These are phyloP conservation scores for Podospora tetraspora DNA, from an alignment of 495 filamentous ascomycete genomes.

Conservation along the genomic window DNA sequence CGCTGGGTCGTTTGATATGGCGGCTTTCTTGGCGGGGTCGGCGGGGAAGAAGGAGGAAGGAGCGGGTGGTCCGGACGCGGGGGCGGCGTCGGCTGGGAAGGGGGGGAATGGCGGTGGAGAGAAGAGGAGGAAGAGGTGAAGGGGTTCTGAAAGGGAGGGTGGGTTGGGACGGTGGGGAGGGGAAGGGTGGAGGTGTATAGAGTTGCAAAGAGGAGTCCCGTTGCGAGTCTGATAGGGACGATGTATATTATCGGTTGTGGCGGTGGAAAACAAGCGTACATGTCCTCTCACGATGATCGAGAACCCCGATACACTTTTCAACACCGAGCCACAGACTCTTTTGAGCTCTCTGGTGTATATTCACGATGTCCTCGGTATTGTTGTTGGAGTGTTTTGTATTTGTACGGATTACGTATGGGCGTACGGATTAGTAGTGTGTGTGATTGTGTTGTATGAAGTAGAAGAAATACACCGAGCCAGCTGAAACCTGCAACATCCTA, in stretches of 20 bases:
- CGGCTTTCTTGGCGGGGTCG: slow-evolving; percentile 68
- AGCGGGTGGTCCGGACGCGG: not conserved
- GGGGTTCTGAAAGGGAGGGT: not conserved
- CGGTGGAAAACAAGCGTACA: not conserved
- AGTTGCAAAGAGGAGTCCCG: not conserved
- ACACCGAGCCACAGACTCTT: too few relatives aligned
- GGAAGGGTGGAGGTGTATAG: not conserved
- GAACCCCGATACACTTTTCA: too few relatives aligned
- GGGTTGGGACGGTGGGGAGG: not conserved
- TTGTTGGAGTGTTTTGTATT: not conserved
- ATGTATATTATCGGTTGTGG: not conserved
- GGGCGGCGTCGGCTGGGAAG: slow-evolving; percentile 14
- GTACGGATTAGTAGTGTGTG: not conserved
- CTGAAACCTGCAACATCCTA: not conserved
- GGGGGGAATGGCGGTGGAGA: slow-evolving; percentile 14
- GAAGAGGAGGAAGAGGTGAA: slow-evolving; percentile 18
- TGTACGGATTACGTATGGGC: not conserved
- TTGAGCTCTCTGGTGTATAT: too few relatives aligned
- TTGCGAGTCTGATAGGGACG: not conserved
- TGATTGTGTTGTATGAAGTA: not conserved
- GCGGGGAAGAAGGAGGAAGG: slow-evolving; percentile 25
- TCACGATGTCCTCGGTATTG: not conserved
- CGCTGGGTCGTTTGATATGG: slow-evolving; percentile 73
- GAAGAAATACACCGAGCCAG: not conserved
- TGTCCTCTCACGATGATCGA: too few relatives aligned